Conservation (phyloP, 768 basidiomycete species). For the Agaricus blazei region DNA sequence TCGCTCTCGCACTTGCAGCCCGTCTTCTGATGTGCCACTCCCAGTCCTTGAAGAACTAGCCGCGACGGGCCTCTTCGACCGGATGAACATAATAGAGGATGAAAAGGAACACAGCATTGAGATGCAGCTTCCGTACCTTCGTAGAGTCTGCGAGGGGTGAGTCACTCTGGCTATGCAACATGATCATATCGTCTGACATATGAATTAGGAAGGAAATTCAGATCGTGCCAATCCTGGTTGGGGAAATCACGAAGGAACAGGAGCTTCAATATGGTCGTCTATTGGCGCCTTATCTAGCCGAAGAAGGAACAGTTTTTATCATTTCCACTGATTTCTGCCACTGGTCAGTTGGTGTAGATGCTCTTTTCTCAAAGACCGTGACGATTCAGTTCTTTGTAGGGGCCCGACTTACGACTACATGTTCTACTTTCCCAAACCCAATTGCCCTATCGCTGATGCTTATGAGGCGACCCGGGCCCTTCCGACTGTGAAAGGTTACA, state of each 20-base stretch:
- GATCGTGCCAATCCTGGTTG: slow-evolving; percentile 90
- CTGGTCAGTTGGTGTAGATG: slow-evolving; percentile 52
- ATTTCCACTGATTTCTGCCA: slow-evolving; percentile 98
- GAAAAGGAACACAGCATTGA: slow-evolving; percentile 97
- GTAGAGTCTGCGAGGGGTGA: slow-evolving; percentile 80
- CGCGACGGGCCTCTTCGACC: slow-evolving; percentile 62
- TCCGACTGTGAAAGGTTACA: slow-evolving; percentile 39
- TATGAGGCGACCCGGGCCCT: slow-evolving; percentile 44
- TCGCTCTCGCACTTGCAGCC: not conserved
- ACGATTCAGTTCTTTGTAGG: slow-evolving; percentile 34
- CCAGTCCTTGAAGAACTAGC: slow-evolving; percentile 65
- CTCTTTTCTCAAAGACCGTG: not conserved
- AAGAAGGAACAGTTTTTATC: slow-evolving; percentile 80
- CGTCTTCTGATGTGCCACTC: slow-evolving; percentile 6
- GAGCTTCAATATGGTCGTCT: slow-evolving; percentile 65
- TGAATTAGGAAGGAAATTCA: slow-evolving; percentile 58
- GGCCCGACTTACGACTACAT: slow-evolving; percentile 85
- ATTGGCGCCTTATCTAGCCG: slow-evolving; percentile 75
- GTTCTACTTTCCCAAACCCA: slow-evolving; percentile 70
- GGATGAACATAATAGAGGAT: slow-evolving; percentile 64
- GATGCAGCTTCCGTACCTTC: slow-evolving; percentile 93
- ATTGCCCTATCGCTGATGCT: slow-evolving; percentile 35
- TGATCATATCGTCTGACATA: not conserved
- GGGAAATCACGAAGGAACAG: slow-evolving; percentile 54
- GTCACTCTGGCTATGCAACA: slow-evolving; percentile 11